Evolutionary conservation across 2,329 filamentous ascomycete genomes (phyloP), one percentile per base, ranked within the genome.

Genomic region (Verticillium dahliae): DNA sequence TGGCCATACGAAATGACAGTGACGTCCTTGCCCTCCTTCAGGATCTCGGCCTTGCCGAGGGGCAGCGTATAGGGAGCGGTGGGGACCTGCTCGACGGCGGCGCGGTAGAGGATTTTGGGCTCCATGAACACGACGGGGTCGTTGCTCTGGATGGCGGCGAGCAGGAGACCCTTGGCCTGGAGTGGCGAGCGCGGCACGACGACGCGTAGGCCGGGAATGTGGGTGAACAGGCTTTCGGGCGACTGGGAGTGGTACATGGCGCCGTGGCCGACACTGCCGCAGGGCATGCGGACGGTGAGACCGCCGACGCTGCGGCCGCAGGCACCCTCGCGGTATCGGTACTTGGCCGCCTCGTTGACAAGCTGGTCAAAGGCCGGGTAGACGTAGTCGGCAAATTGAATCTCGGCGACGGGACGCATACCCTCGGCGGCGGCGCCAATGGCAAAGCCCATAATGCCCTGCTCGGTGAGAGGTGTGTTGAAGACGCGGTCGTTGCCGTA

Each of bases 301-400:
- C 92, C 91, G 22, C 93, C 93, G 18, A 84, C 88, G 71, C 85
- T 81, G 60, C 83, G 76, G 1, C 82, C 83, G 59, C 80, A 80
- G 18, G 70, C 65, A 0, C 86, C 86, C 58, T 90, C 89, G 57
- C 92, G 83, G 74, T 92, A 97, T 61, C 93, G 83, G 70, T 90
- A 89, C 76, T 97, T 97, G 63, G 92, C 91, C 0, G 91, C 92
- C 76, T 97, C 92, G 70, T 97, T 97, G 70, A 97, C 92, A 37
- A 97, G 84, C 78, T 97, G 92, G 71, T 97, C 92, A 69, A 96
- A 97, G 0, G 93, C 92, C 2, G 93, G 93, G 73, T 88, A 97
- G 60, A 97, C 88, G 73, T 97, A 97, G 73, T 97, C 93, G 62
- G 93, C 93, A 71, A 97, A 97, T 73, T 97, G 93, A 61, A 97